Evolutionary conservation across 306 rosid species (phyloP), one percentile per base, ranked within the genome.

Genomic region (Coriaria nepalensis): DNA sequence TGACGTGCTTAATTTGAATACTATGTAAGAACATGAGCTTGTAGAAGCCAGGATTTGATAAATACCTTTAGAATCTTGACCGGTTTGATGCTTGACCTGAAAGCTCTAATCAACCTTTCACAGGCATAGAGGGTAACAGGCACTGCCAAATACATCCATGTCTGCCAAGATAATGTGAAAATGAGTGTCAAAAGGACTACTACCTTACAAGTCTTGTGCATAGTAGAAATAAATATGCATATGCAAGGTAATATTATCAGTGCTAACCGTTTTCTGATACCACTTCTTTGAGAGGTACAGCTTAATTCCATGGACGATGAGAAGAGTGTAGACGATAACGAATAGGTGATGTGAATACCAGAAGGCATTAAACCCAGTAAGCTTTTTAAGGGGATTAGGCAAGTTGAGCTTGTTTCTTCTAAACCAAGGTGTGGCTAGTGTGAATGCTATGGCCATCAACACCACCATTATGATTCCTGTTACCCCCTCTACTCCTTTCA

Each of bases 321-420:
- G 83, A 35, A 77, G 74, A 34, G 65, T 8, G 58, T 77, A 77
- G 60, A 77, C 83, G 9, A 72, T 59, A 52, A 77, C 68, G 39
- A 77, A 77, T 8, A 77, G 76, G 40, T 77, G 83, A 56, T 77
- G 83, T 10, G 79, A 77, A 52, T 77, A 77, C 83, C 83, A 77
- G 56, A 77, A 77, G 66, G 83, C 83, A 35, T 77, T 77, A 63
- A 77, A 77, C 6, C 83, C 83, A 2, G 83, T 73, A 33, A 77
- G 70, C 53, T 57, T 72, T 36, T 69, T 69, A 7, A 77, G 66
- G 29, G 76, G 52, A 56, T 73, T 66, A 0, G 83, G 83, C 4
- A 77, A 41, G 52, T 73, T 69, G 34, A 77, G 68, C 61, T 66
- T 77, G 76, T 69, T 69, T 50, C 83, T 50, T 37, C 83, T 69